Evolutionary conservation across 192 early-diverging fungal genomes (phyloP).

Genomic region (Mortierella claussenii): DNA sequence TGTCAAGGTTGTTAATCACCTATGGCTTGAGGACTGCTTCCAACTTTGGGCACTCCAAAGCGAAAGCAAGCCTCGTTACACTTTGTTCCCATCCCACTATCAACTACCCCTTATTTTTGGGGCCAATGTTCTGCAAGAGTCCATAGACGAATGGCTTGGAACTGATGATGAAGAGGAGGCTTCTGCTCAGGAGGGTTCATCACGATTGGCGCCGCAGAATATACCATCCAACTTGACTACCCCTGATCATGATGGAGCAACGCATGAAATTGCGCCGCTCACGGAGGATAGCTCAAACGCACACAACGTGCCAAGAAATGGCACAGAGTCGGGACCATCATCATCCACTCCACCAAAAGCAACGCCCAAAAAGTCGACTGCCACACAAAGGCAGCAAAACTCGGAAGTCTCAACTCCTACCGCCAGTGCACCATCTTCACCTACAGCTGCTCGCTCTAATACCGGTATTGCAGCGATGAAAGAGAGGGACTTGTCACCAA

Average conservation of each 20-base stretch:
- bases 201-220: not conserved
- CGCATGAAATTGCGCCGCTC: not conserved
- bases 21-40: constrained; percentile 88
- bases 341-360: not conserved
- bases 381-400: not conserved
- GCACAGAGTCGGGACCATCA: not conserved
- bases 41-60: constrained; percentile 67
- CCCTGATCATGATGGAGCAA: not conserved
- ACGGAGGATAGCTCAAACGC: not conserved
- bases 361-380: not conserved
- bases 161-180: constrained; percentile 22
- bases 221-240: not conserved
- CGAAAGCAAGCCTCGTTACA: constrained; percentile 65
- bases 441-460: not conserved
- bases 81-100: constrained; percentile 61
- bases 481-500: not conserved
- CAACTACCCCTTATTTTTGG: constrained; percentile 68
- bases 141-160: constrained; percentile 53
- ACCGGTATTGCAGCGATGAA: not conserved
- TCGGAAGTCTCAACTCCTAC: not conserved
- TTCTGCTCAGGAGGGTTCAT: not conserved
- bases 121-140: constrained; percentile 50
- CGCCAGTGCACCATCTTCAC: constrained; percentile 2
- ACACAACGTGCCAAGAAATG: not conserved
- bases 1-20: constrained; percentile 79